Evolutionary conservation across 2,329 filamentous ascomycete species (phyloP), one percentile per base, ranked within the genome.

Genomic region (Beauveria pseudobassiana): DNA sequence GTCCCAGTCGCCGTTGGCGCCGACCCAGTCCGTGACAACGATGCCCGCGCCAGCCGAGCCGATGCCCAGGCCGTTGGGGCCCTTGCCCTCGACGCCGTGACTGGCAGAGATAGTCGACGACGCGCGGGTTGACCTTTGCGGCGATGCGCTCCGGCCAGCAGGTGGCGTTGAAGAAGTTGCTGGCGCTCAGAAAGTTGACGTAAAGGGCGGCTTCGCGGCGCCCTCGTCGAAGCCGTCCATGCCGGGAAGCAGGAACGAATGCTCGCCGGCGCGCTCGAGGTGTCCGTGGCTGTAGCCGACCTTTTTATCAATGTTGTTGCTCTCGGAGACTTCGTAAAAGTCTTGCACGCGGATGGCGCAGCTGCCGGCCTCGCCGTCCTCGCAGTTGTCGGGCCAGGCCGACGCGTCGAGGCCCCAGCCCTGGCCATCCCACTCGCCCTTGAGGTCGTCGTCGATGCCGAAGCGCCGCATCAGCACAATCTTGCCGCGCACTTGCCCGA

Each of bases 91-190:
- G 64, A 79, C 78, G 51, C 80, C 82, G 70, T 88, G 86, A 14
- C 75, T 75, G 65, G 78, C 85, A 87, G 30, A 88, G 73, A 70
- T 87, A 85, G 68, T 87, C 83, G 62, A 87, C 72, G 59, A 87
- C 82, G 2, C 87, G 86, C 20, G 93, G 90, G 77, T 98, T 98
- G 54, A 96, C 82, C 76, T 89, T 91, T 22, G 86, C 87, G 1
- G 95, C 93, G 72, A 99, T 91, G 70, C 85, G 88, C 74, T 96
- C 93, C 0, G 95, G 95, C 95, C 95, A 99, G 74, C 92, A 96
- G 61, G 85, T 86, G 1, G 88, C 80, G 66, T 91, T 93, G 87
- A 93, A 98, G 78, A 98, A 98, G 77, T 97, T 97, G 73, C 89
- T 93, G 1, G 88, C 95, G 67, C 83, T 91, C 64, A 97, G 74